phyloP scores from a whole-genome alignment of 2,329 filamentous ascomycete species.

The Aspergillus novoparasiticus region DNA sequence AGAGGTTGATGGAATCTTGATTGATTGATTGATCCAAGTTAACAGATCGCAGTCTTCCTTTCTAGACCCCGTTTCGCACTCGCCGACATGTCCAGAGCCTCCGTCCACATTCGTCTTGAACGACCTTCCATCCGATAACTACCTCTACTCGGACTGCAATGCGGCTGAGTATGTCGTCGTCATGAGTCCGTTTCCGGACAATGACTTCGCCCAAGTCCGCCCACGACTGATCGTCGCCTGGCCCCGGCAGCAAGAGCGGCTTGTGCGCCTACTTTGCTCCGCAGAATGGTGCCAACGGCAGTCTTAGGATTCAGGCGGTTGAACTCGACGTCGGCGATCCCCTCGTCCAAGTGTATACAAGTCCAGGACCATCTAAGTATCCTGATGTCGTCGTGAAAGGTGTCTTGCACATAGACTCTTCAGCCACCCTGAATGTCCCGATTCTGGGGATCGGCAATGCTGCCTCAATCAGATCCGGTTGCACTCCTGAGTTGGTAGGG shows the following conservation, averaged over 20 bases:
- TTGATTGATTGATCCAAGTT: no score
- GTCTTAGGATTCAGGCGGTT: neutral
- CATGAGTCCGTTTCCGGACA: neutral
- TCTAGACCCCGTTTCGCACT: neutral
- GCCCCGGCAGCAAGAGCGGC: neutral
- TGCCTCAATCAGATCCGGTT: slow-evolving; percentile 23
- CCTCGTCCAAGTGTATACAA: neutral
- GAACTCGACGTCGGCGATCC: neutral
- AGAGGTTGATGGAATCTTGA: no score
- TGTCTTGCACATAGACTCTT: neutral
- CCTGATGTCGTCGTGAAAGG: neutral
- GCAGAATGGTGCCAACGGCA: neutral
- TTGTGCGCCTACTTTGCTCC: neutral
- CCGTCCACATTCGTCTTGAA: neutral
- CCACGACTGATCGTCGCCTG: neutral
- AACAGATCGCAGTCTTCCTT: neutral
- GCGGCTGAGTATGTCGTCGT: neutral
- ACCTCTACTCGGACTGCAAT: neutral
- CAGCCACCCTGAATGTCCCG: neutral
- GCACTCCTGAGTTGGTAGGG: slow-evolving; percentile 31
- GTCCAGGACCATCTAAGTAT: neutral
- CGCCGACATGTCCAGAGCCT: neutral
- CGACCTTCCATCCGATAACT: neutral
- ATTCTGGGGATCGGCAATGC: neutral
- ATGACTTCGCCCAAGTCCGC: neutral